Percentiles rank a stretch among this genome's conserved stretches.
phyloP scores from a whole-genome alignment of 257 asterid species.

The Perilla frutescens region DNA sequence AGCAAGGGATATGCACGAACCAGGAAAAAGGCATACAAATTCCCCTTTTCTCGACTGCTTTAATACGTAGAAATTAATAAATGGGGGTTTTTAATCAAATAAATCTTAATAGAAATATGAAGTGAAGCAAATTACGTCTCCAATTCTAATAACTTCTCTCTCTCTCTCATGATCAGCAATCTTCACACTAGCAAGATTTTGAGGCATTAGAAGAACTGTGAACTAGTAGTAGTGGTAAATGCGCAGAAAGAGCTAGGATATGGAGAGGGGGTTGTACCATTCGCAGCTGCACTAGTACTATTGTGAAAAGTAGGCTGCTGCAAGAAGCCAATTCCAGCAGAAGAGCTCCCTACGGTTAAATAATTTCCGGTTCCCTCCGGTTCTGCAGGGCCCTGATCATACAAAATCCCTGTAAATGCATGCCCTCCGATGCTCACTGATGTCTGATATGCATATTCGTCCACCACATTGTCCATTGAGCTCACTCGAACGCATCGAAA shows the following conservation, averaged over 20 bases:
- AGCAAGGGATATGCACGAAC: constrained; percentile 33
- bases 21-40: neutral
- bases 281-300: constrained; percentile 37
- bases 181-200: constrained; percentile 43
- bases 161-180: neutral
- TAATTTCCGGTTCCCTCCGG: constrained; percentile 42
- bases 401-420: constrained; percentile 74
- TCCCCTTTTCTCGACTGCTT: neutral
- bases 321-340: constrained; percentile 43
- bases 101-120: constrained; percentile 26
- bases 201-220: constrained; percentile 54
- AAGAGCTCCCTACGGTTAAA: constrained; percentile 51
- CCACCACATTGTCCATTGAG: constrained; percentile 69
- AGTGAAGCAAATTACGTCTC: neutral
- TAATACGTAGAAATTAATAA: neutral
- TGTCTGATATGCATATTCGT: constrained; percentile 79
- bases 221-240: constrained; percentile 45
- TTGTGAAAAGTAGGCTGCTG: constrained; percentile 38
- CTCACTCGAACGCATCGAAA: constrained; percentile 76
- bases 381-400: constrained; percentile 66
- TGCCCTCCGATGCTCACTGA: constrained; percentile 78
- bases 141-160: neutral
- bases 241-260: constrained; percentile 49
- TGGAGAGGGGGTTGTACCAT: constrained; percentile 50
- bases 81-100: constrained; percentile 9